Base-by-base conservation (phyloP, 805 yeast genomes). In the Maudiozyma barnettii region DNA sequence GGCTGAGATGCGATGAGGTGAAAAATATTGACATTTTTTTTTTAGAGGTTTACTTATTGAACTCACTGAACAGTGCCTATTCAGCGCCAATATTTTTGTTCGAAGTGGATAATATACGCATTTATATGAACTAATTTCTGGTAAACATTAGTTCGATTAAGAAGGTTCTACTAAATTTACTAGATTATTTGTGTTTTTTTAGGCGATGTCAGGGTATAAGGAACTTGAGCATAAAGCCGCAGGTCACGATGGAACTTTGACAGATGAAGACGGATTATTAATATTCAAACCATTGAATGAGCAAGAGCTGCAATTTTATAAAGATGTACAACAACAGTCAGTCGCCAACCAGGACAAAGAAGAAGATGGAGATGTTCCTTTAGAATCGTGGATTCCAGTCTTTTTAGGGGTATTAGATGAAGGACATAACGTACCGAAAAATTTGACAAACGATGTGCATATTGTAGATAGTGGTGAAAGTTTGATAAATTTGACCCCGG, bases 191-290 rank as follows among this genome's bases (percentile, higher is more conserved):
- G 30, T 26, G 8, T 33, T 31, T n/a, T n/a, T 33, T 16, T 33
- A 33, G 8, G 18, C 7, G n/a, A 44, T 49, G 52, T 16, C 19
- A 14, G 31, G 35, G 4, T 45, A 44, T 23, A 43, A 37, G 43
- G 46, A 40, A 26, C 47, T 64, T 43, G 52, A 62, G 47, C 86
- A 84, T 58, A 84, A 81, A 65, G 98, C 93, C 2, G 98, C 97
- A 0, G 99, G 99, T 5, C 99, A 91, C 58, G 85, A 74, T 5
- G 98, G 96, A 0, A 76, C 84, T 2, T 55, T 87, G 46, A 75
- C 77, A 10, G 79, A 79, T 51, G 73, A 63, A 6, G 77, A 76
- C 38, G 95, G 89, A 0, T 65, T 77, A 7, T 67, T 91, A 14
- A 83, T 90, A 54, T 77, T 86, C 47, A 91, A 93, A 63, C 81